These are phyloP conservation scores for Parmelia sp. DNA, from an alignment of 495 filamentous ascomycete genomes.

Conservation along the genomic window DNA sequence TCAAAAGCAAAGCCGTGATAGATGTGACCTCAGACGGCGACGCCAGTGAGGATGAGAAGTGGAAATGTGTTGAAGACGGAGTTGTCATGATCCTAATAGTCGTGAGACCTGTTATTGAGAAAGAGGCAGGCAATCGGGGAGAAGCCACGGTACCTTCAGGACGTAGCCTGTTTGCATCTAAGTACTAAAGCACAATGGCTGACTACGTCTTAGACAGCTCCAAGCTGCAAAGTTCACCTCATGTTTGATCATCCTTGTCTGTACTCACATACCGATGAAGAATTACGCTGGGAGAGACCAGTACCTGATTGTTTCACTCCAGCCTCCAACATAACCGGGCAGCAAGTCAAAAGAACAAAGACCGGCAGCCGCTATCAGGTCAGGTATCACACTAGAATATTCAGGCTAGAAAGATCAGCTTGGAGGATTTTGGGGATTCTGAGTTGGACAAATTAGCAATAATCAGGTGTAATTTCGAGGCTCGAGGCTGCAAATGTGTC, in stretches of 20 bases:
- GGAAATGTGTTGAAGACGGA: too few relatives aligned
- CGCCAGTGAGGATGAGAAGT: too few relatives aligned
- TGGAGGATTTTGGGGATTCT: neutral
- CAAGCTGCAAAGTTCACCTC: neutral
- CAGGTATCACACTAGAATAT: neutral
- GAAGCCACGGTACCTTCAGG: neutral
- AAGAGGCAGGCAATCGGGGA: neutral
- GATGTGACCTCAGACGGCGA: neutral
- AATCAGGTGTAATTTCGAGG: neutral
- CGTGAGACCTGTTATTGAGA: neutral
- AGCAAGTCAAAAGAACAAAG: neutral
- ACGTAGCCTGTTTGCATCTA: neutral
- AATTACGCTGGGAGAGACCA: slow-evolving; percentile 14
- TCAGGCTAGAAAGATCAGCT: neutral
- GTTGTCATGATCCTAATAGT: neutral
- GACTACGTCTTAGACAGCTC: neutral
- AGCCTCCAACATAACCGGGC: neutral
- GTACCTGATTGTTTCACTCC: slow-evolving; percentile 9
- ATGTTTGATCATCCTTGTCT: slow-evolving; percentile 3
- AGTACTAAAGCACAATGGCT: neutral
- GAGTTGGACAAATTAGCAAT: slow-evolving; percentile 5
- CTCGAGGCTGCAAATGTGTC: too few relatives aligned
- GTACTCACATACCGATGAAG: neutral
- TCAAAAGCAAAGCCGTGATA: neutral
- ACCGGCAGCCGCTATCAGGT: neutral